A percentile compares a stretch with the other conserved stretches of the same genome.
phyloP scores from a whole-genome alignment of 768 basidiomycete species.

The Sarcodon aspratus region DNA sequence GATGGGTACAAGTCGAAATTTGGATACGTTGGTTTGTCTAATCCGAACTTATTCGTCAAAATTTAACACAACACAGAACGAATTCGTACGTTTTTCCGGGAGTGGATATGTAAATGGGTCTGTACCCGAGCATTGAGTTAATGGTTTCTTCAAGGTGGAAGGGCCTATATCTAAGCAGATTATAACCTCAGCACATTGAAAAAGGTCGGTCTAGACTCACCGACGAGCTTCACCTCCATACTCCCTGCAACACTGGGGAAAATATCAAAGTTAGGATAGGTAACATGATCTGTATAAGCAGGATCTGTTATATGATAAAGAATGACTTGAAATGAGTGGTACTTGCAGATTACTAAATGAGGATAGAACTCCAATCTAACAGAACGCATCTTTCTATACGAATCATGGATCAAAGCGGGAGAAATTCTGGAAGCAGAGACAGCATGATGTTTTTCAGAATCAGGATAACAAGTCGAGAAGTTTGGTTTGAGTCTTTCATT shows the following conservation, averaged over 20 bases:
- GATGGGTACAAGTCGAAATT: neutral
- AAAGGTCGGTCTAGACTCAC: neutral
- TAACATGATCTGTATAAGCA: conserved; percentile 15
- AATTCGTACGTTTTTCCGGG: conserved; percentile 9
- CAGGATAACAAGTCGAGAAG: neutral
- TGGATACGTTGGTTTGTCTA: neutral
- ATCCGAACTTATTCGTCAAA: neutral
- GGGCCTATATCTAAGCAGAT: neutral
- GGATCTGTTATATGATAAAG: neutral
- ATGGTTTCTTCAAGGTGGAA: neutral
- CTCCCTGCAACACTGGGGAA: conserved; percentile 10
- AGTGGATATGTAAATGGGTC: conserved; percentile 5
- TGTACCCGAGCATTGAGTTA: neutral
- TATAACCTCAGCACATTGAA: neutral
- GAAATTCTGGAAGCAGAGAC: no score
- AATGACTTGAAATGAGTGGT: neutral
- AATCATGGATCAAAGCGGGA: no score
- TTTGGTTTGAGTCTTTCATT: neutral
- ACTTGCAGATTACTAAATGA: conserved; percentile 7
- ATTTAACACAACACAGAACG: neutral
- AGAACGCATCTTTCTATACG: neutral
- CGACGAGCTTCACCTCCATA: neutral
- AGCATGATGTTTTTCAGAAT: neutral
- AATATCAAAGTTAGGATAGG: conserved; percentile 16
- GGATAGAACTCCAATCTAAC: conserved; percentile 1